Percentiles rank a stretch among this genome's conserved stretches.
These are phyloP conservation scores for Amphicarpaea edgeworthii DNA, from an alignment of 306 rosid species.

Conservation along the genomic window DNA sequence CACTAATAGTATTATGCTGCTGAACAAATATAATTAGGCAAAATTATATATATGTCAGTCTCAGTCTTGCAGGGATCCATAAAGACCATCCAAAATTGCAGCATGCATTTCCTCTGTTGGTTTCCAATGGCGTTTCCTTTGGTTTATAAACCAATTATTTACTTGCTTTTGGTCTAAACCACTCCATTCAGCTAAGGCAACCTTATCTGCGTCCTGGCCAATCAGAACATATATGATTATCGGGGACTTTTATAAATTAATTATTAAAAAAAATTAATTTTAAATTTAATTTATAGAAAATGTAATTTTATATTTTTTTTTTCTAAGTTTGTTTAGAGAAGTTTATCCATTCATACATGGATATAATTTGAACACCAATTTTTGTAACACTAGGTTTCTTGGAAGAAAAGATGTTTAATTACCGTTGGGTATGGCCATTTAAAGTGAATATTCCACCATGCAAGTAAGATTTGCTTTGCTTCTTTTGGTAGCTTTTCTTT, in stretches of 20 bases:
- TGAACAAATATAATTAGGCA: neutral
- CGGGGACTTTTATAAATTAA: too few relatives aligned
- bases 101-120: constrained; percentile 64
- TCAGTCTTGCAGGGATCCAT: constrained; percentile 46
- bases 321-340: too few relatives aligned
- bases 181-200: constrained; percentile 66
- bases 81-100: constrained; percentile 40
- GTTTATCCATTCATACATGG: too few relatives aligned
- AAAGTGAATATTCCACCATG: constrained; percentile 83
- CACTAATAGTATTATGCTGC: neutral
- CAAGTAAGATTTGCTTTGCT: constrained; percentile 65
- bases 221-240: neutral
- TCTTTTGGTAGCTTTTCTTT: constrained; percentile 77
- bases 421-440: constrained; percentile 95
- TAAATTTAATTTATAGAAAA: too few relatives aligned
- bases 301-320: too few relatives aligned
- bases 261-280: too few relatives aligned
- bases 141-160: constrained; percentile 88
- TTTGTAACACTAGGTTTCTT: too few relatives aligned
- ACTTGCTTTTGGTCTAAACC: constrained; percentile 79
- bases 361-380: too few relatives aligned
- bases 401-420: constrained; percentile 20
- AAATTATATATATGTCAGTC: neutral
- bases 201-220: constrained; percentile 71
- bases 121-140: constrained; percentile 93